phyloP scores from a whole-genome alignment of 345 rosid species.

The Eucalyptus paniculata region DNA sequence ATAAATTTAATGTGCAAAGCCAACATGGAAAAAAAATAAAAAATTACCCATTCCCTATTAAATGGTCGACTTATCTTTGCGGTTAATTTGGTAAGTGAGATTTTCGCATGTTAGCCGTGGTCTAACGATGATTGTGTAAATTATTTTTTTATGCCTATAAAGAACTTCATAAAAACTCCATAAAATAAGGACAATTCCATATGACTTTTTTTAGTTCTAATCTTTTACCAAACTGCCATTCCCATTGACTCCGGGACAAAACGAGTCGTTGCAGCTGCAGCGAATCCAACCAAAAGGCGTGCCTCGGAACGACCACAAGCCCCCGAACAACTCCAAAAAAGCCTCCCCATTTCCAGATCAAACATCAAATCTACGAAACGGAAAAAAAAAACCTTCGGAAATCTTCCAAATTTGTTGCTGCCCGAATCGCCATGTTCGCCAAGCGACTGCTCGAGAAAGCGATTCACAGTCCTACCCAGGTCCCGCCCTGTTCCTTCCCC shows the following conservation, averaged over 20 bases:
- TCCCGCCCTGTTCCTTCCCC: not conserved
- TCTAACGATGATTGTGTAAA: not conserved
- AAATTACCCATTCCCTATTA: no score
- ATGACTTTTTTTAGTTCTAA: no score
- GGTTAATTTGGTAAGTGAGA: no score
- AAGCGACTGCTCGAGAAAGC: constrained; percentile 26
- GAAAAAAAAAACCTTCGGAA: no score
- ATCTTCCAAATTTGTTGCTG: not conserved
- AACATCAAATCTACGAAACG: not conserved
- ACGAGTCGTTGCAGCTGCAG: not conserved
- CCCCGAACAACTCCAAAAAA: not conserved
- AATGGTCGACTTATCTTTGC: no score
- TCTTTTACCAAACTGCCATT: not conserved
- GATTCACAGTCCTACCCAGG: constrained; percentile 14
- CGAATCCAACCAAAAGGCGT: not conserved
- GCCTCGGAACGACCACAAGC: not conserved
- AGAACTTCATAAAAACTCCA: not conserved
- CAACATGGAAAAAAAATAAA: not conserved
- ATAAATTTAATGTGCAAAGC: not conserved
- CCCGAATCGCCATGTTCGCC: constrained; percentile 16
- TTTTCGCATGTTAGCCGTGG: no score
- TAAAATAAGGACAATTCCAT: no score
- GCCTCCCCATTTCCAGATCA: not conserved
- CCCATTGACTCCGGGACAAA: not conserved
- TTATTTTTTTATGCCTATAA: no score